Evolutionary conservation across 1,284 basidiomycete genomes (phyloP).

Genomic region (Cerrena zonata): DNA sequence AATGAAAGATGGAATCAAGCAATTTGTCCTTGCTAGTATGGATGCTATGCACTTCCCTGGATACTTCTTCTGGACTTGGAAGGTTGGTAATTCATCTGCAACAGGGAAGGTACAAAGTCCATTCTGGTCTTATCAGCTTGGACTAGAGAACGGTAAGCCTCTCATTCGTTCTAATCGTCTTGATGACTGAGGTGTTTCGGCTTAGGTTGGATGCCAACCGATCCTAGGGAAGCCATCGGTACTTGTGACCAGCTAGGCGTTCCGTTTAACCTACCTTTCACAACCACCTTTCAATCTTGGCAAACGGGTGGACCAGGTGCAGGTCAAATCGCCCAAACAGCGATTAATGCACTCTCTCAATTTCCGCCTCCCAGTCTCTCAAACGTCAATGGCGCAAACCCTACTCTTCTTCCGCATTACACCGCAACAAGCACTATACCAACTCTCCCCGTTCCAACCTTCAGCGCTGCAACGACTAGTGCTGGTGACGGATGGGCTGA

Average conservation of each 20-base stretch:
- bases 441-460: constrained; percentile 54
- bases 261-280: constrained; percentile 39
- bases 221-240: constrained; percentile 65
- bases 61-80: constrained; percentile 71
- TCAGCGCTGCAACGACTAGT: constrained; percentile 42
- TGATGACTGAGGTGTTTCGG: neutral
- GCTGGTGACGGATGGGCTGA: constrained; percentile 72
- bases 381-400: constrained; percentile 38
- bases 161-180: neutral
- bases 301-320: constrained; percentile 73
- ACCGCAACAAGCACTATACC: constrained; percentile 59
- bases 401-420: constrained; percentile 50
- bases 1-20: constrained; percentile 51
- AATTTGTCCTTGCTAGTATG: constrained; percentile 55
- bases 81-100: constrained; percentile 44
- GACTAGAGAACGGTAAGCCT: constrained; percentile 41
- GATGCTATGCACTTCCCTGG: constrained; percentile 44
- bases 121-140: constrained; percentile 49
- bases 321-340: constrained; percentile 47
- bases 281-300: constrained; percentile 56
- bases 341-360: constrained; percentile 39
- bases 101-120: constrained; percentile 37
- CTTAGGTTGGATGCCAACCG: constrained; percentile 68
- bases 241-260: constrained; percentile 52
- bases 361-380: constrained; percentile 55